A percentile compares a stretch with the other conserved stretches of the same genome.
Conservation (phyloP, 2,329 filamentous ascomycete genomes). For the Coniochaeta ligniaria region DNA sequence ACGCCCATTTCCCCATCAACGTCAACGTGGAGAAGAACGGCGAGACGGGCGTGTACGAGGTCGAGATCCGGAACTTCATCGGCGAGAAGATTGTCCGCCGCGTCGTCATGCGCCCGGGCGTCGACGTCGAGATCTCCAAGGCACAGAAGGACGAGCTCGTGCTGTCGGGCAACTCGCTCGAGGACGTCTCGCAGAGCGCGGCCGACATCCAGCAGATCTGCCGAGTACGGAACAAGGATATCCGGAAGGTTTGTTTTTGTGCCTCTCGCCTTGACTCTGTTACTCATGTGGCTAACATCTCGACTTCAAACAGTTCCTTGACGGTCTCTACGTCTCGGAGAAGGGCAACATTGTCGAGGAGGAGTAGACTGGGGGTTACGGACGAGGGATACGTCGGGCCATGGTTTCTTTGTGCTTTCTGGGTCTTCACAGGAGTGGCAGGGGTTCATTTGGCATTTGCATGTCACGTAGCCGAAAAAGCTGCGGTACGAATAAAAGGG, state of each 20-base stretch:
- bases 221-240: conserved; percentile 99
- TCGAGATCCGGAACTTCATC: conserved; percentile 99
- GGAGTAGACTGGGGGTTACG: background rate
- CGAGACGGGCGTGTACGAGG: conserved; percentile 80
- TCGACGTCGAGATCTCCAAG: conserved; percentile 84
- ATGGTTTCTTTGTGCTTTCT: conserved; percentile 40
- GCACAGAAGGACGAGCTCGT: conserved; percentile 97
- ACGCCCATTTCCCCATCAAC: conserved; percentile 99
- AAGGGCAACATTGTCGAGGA: conserved; percentile 87
- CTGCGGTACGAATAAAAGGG: conserved; percentile 22
- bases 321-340: conserved; percentile 99
- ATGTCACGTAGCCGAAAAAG: conserved; percentile 46
- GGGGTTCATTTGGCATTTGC: conserved; percentile 49
- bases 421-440: conserved; percentile 54
- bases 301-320: conserved; percentile 71
- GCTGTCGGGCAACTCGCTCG: conserved; percentile 88
- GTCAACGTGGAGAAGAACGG: conserved; percentile 96
- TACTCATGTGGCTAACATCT: conserved; percentile 6
- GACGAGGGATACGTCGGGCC: conserved; percentile 28
- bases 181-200: conserved; percentile 94
- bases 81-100: conserved; percentile 98
- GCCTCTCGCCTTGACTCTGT: background rate
- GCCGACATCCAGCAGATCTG: conserved; percentile 99
- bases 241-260: conserved; percentile 71
- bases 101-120: conserved; percentile 82